Conservation (phyloP, 2,329 filamentous ascomycete genomes). For the Dissoconium aciculare region DNA sequence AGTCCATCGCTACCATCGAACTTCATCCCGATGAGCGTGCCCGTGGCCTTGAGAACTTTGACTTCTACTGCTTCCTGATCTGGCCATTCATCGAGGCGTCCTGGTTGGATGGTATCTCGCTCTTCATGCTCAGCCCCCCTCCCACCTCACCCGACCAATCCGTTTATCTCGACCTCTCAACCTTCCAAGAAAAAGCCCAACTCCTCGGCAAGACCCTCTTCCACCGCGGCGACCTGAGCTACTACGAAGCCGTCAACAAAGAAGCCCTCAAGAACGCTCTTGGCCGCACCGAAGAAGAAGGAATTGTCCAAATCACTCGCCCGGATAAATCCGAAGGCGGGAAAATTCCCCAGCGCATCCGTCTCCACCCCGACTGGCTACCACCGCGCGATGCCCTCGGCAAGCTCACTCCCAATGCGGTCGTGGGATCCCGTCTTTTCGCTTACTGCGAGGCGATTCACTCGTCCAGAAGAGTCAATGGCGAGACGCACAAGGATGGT, state of each 20-base stretch:
- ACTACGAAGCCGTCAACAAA: constrained; percentile 97
- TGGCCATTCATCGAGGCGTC: constrained; percentile 95
- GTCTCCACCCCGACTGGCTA: constrained; percentile 41
- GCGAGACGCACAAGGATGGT: constrained; percentile 62
- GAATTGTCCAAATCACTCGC: constrained; percentile 64
- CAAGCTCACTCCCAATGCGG: constrained; percentile 52
- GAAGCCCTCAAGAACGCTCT: constrained; percentile 93
- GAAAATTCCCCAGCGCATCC: constrained; percentile 47
- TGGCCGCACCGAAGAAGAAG: constrained; percentile 74
- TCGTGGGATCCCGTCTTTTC: background rate
- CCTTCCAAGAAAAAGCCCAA: constrained; percentile 51
- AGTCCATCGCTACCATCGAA: constrained; percentile 49
- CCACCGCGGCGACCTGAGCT: constrained; percentile 90
- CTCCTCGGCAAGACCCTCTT: constrained; percentile 91
- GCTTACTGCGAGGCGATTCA: background rate
- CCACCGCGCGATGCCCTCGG: constrained; percentile 49
- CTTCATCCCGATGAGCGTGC: constrained; percentile 61
- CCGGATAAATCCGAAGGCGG: constrained; percentile 15
- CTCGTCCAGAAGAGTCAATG: background rate
- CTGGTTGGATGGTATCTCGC: constrained; percentile 78
- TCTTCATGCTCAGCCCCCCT: constrained; percentile 75
- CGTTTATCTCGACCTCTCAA: constrained; percentile 49
- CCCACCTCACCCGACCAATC: constrained; percentile 22
- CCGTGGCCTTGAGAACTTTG: constrained; percentile 80
- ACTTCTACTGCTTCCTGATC: constrained; percentile 97